Evolutionary conservation across 805 yeast genomes (phyloP).

Genomic region (Metschnikowia koreensis): DNA sequence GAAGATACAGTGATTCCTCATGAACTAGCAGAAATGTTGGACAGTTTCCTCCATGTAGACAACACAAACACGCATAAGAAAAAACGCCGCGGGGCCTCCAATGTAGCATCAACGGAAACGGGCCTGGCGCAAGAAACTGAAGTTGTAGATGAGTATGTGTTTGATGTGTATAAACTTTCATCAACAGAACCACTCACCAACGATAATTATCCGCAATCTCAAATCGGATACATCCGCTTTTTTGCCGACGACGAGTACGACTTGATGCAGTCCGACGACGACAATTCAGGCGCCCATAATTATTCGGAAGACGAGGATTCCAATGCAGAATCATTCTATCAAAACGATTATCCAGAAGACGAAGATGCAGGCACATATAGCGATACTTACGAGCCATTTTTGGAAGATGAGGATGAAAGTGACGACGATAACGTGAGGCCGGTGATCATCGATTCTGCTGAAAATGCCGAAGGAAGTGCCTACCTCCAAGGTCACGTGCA

Average conservation of each 20-base stretch:
- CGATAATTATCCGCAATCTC: conserved; percentile 49
- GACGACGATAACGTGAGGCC: conserved; percentile 17
- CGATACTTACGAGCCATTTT: conserved; percentile 14
- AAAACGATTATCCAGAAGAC: conserved; percentile 93
- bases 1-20: conserved; percentile 47
- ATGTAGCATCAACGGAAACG: background rate
- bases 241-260: conserved; percentile 55
- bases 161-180: conserved; percentile 67
- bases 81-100: conserved; percentile 10
- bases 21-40: conserved; percentile 74
- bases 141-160: conserved; percentile 63
- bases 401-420: conserved; percentile 17
- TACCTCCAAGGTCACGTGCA: conserved; percentile 21
- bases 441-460: conserved; percentile 14
- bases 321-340: conserved; percentile 87
- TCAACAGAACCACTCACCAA: conserved; percentile 33
- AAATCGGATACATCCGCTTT: conserved; percentile 53
- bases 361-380: conserved; percentile 56
- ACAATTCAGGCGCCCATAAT: conserved; percentile 21
- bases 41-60: conserved; percentile 48
- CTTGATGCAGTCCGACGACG: conserved; percentile 37
- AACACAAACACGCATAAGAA: conserved; percentile 11
- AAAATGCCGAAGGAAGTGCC: conserved; percentile 14
- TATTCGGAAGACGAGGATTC: conserved; percentile 77
- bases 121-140: background rate